Conservation (phyloP, 2,329 filamentous ascomycete species). For the Lachnellula hyalina region DNA sequence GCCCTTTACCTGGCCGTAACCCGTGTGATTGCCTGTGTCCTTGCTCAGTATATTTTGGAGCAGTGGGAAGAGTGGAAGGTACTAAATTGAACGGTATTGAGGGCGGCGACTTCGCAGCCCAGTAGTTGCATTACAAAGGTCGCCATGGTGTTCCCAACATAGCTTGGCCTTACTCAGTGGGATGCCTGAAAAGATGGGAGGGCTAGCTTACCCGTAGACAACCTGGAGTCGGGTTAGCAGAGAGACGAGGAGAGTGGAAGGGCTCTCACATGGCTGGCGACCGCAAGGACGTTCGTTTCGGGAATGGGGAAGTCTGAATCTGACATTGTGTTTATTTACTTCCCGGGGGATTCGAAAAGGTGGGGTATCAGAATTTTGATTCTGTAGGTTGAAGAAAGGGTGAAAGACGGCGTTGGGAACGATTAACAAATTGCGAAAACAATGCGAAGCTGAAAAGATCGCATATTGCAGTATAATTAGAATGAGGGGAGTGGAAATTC, state of each 20-base stretch:
- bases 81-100: slow-evolving; percentile 99
- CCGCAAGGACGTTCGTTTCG: slow-evolving; percentile 68
- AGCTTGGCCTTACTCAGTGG: slow-evolving; percentile 47
- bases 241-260: slow-evolving; percentile 9
- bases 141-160: slow-evolving; percentile 97
- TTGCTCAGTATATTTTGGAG: background rate
- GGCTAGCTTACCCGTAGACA: slow-evolving; percentile 61
- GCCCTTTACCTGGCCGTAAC: slow-evolving; percentile 83
- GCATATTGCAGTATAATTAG: background rate
- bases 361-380: slow-evolving; percentile 2
- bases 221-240: slow-evolving; percentile 46
- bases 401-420: slow-evolving; percentile 1
- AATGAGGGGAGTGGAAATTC: background rate
- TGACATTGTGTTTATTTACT: slow-evolving; percentile 14
- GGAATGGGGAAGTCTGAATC: slow-evolving; percentile 38
- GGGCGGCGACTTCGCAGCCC: slow-evolving; percentile 85
- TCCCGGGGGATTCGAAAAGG: background rate
- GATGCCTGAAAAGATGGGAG: slow-evolving; percentile 1
- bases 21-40: slow-evolving; percentile 80
- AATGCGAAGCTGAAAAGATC: too few relatives aligned
- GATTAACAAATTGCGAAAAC: background rate
- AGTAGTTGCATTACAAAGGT: slow-evolving; percentile 90
- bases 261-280: slow-evolving; percentile 85
- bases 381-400: background rate
- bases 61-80: slow-evolving; percentile 33